Evolutionary conservation across 2,329 filamentous ascomycete species (phyloP), one percentile per base, ranked within the genome.

Genomic region (Fusarium nelsonii): DNA sequence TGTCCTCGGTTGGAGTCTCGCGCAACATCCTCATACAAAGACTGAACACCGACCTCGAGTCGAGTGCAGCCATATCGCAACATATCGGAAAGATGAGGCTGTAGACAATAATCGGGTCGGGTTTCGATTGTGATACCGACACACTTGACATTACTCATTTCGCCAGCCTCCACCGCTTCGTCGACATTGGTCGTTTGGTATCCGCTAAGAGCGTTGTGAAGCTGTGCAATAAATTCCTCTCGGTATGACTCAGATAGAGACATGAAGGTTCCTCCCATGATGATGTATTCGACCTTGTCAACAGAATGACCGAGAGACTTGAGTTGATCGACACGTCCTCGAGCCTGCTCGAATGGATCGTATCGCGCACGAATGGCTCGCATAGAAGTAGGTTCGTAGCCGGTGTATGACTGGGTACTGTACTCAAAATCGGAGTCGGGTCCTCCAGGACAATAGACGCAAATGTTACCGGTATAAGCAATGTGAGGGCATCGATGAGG

Each of bases 181-280:
- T 99, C 95, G 14, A 99, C 96, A 68, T 97, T 93, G 41, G 90
- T 91, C 0, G 94, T 97, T 75, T 97, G 93, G 78, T 99, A 99
- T 9, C 96, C 96, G 71, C 94, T 97, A 9, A 99, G 87, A 2
- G 96, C 96, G 77, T 99, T 99, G 82, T 99, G 96, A 51, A 99
- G 86, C 76, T 97, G 95, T 1, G 94, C 91, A 63, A 99, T 97
- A 75, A 99, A 99, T 58, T 92, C 90, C 65, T 99, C 93, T 30
- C 96, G 87, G 79, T 99, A 99, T 26, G 91, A 90, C 74, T 94
- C 90, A 10, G 95, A 87, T 28, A 99, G 82, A 4, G 95, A 98
- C 97, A 99, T 99, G 81, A 99, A 99, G 0, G 96, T 99, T 71
- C 96, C 96, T 63, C 96, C 96, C 96, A 99, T 99, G 78, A 99